phyloP scores from a whole-genome alignment of 192 early-diverging fungal species.

The Gorgonomyces haynaldii region DNA sequence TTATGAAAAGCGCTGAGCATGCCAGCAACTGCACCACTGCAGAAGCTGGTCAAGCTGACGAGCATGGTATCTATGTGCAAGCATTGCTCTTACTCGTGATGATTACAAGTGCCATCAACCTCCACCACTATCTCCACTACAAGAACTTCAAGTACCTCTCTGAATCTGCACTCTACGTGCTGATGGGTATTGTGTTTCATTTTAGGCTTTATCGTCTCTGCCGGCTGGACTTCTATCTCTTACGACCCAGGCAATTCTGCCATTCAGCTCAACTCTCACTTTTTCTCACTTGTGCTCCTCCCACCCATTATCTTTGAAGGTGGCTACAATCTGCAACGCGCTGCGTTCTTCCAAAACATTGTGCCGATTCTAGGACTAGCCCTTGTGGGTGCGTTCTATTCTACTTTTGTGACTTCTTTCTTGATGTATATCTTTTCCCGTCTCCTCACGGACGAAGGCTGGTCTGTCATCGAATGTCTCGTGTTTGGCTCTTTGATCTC shows the following conservation, averaged over 20 bases:
- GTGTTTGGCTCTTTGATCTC: conserved; percentile 50
- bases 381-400: conserved; percentile 44
- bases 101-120: conserved; percentile 38
- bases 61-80: conserved; percentile 4
- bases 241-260: conserved; percentile 31
- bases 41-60: background rate
- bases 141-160: conserved; percentile 45
- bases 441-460: conserved; percentile 22
- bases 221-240: conserved; percentile 34
- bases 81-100: conserved; percentile 40
- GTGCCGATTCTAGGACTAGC: conserved; percentile 39
- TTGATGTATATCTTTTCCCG: conserved; percentile 46
- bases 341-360: conserved; percentile 43
- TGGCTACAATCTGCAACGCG: conserved; percentile 38
- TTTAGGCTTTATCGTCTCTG: conserved; percentile 36
- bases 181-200: conserved; percentile 24
- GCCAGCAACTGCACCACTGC: too few relatives aligned
- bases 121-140: conserved; percentile 37
- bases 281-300: conserved; percentile 51
- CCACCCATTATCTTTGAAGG: conserved; percentile 55
- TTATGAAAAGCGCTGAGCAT: too few relatives aligned
- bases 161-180: conserved; percentile 39
- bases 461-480: conserved; percentile 42
- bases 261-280: conserved; percentile 39
- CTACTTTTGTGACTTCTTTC: conserved; percentile 40